Conservation (phyloP, 2,329 filamentous ascomycete genomes). For the Aspergillus piperis region DNA sequence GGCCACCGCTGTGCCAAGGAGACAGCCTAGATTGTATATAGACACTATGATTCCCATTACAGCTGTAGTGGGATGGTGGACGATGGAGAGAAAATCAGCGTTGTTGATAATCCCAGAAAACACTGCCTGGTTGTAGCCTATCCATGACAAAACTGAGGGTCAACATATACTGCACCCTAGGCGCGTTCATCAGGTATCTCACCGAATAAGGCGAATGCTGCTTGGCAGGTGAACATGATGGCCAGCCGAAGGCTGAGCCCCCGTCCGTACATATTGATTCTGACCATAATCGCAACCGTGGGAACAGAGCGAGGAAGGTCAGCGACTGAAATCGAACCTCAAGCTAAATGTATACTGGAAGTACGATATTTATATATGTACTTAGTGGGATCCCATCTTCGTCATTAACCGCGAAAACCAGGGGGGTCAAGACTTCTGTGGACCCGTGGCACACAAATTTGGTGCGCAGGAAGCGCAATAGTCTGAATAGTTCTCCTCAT, state of each 20-base stretch:
- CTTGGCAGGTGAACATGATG: conserved; percentile 27
- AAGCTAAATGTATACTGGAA: neutral
- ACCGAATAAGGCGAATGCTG: conserved; percentile 32
- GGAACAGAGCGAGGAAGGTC: conserved; percentile 1
- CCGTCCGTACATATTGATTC: conserved; percentile 29
- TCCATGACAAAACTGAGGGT: conserved; percentile 5
- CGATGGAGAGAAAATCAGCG: conserved; percentile 46
- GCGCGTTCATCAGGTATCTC: conserved; percentile 1
- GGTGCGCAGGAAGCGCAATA: conserved; percentile 4
- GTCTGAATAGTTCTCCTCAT: neutral
- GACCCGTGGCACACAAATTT: conserved; percentile 10
- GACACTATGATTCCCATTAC: conserved; percentile 47
- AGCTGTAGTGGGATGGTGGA: conserved; percentile 40
- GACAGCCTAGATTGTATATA: conserved; percentile 49
- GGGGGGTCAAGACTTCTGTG: conserved; percentile 7
- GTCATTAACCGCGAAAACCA: neutral
- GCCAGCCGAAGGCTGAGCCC: conserved; percentile 30
- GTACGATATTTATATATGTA: conserved; percentile 13
- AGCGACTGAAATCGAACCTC: neutral
- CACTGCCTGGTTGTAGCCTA: conserved; percentile 54
- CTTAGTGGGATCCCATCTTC: neutral
- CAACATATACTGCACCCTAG: conserved; percentile 8
- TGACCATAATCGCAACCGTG: conserved; percentile 20
- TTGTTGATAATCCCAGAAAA: conserved; percentile 53
- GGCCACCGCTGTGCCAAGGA: conserved; percentile 38